Base-by-base conservation (phyloP, 805 yeast genomes). In the Candida boidinii region DNA sequence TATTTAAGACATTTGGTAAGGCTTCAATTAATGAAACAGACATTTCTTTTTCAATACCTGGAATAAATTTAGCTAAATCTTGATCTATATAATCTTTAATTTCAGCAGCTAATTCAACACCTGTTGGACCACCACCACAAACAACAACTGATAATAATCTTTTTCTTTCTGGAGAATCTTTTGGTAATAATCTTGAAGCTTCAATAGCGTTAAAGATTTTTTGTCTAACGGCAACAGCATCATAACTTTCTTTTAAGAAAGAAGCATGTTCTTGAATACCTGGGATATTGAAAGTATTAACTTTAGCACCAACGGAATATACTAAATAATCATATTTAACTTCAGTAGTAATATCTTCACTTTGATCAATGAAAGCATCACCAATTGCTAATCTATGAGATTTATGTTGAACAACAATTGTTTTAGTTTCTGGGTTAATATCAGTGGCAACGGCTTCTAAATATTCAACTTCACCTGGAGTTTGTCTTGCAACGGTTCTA, bases 111-210 rank as follows among this genome's bases (percentile, higher is more conserved):
- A 85, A 80, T 62, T 87, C 96, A 38, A 88, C 95, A 62, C 96
- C 96, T 31, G 96, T 87, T 53, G 96, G 96, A 38, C 96, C 96
- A 58, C 96, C 96, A 48, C 96, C 96, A 42, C 90, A 94, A 41
- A 88, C 94, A 40, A 88, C 90, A 47, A 86, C 77, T 41, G 81
- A 80, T 53, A 87, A 70, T 49, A 88, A 70, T 55, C 94, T 74
- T 62, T 76, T 73, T 62, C 96, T 76, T 56, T 83, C 94, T 46
- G 76, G 83, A 26, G 59, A 56, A 33, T 68, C 76, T 46, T 72
- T 73, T 33, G 90, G 83, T 43, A 86, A 70, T 44, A 79, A 64
- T 45, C 81, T 75, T 26, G 96, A 95, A 41, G 85, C 79, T 66
- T 88, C 95, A 51, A 87, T 77, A 45, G 81, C 72, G 55, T 83